These are phyloP conservation scores for Fusarium lateritium DNA, from an alignment of 2,329 filamentous ascomycete species.

Conservation along the genomic window DNA sequence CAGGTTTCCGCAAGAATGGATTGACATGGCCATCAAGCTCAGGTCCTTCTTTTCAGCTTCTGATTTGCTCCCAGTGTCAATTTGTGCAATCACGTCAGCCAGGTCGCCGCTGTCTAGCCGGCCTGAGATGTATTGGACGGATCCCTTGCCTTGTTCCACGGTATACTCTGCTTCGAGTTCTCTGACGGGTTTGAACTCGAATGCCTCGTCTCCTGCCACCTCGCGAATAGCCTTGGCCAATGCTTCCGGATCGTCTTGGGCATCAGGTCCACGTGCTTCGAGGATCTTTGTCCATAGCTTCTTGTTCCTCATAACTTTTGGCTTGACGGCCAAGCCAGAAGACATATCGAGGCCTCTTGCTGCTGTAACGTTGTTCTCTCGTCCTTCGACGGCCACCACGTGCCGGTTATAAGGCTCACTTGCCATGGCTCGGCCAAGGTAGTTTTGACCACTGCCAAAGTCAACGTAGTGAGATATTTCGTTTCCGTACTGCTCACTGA, in stretches of 20 bases:
- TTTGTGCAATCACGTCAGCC: constrained; percentile 74
- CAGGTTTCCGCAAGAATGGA: constrained; percentile 98
- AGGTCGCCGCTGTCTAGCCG: constrained; percentile 81
- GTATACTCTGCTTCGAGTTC: constrained; percentile 67
- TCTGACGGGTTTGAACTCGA: constrained; percentile 64
- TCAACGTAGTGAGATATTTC: constrained; percentile 90
- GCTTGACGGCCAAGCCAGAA: constrained; percentile 81
- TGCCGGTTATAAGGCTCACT: constrained; percentile 87
- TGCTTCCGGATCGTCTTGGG: constrained; percentile 58
- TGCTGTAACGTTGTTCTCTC: constrained; percentile 86
- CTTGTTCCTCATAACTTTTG: constrained; percentile 84
- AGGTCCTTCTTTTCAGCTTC: constrained; percentile 55
- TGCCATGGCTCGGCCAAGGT: constrained; percentile 89
- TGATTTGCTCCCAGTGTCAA: constrained; percentile 56
- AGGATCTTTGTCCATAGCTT: constrained; percentile 77
- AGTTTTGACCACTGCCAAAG: constrained; percentile 97
- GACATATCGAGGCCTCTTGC: constrained; percentile 88
- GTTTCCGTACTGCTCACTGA: constrained; percentile 70
- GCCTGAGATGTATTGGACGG: constrained; percentile 84
- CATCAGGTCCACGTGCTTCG: constrained; percentile 53
- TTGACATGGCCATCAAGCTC: constrained; percentile 87
- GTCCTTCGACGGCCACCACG: constrained; percentile 92
- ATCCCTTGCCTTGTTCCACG: constrained; percentile 74
- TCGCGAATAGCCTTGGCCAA: constrained; percentile 54
- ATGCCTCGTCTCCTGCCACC: constrained; percentile 53